Conservation (phyloP, 345 rosid genomes). For the Arabis hirsuta region DNA sequence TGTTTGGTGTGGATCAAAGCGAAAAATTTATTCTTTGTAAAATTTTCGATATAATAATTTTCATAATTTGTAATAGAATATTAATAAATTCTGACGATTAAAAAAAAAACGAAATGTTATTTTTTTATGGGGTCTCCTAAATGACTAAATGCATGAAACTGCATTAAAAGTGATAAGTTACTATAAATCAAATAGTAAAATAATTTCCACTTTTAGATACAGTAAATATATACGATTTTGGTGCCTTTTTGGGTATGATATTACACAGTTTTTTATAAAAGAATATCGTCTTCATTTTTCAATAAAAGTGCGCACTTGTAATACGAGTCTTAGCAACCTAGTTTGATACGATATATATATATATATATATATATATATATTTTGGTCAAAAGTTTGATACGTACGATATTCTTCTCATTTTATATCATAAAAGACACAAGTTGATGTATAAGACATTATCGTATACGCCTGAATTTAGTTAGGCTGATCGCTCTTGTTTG, state of each 20-base stretch:
- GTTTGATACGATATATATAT: background rate
- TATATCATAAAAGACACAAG: background rate
- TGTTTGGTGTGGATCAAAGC: too few species aligned
- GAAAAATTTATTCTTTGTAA: too few species aligned
- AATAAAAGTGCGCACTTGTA: background rate
- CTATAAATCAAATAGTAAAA: too few species aligned
- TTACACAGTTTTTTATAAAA: background rate
- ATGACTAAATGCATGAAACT: background rate
- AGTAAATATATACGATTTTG: background rate
- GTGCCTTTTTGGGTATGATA: background rate
- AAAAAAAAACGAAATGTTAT: background rate
- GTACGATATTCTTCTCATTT: conserved; percentile 10
- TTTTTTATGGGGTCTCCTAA: background rate
- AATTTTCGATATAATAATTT: too few species aligned
- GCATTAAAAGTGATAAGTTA: background rate
- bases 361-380: too few species aligned
- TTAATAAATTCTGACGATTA: too few species aligned
- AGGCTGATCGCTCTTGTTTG: background rate
- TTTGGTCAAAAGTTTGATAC: too few species aligned
- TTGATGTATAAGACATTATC: conserved; percentile 12
- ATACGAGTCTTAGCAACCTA: conserved; percentile 16
- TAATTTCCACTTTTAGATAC: too few species aligned
- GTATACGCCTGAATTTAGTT: conserved; percentile 15
- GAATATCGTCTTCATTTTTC: background rate
- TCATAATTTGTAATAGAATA: too few species aligned